These are phyloP conservation scores for Nakazawaea pomicola DNA, from an alignment of 805 yeast genomes.

Conservation along the genomic window DNA sequence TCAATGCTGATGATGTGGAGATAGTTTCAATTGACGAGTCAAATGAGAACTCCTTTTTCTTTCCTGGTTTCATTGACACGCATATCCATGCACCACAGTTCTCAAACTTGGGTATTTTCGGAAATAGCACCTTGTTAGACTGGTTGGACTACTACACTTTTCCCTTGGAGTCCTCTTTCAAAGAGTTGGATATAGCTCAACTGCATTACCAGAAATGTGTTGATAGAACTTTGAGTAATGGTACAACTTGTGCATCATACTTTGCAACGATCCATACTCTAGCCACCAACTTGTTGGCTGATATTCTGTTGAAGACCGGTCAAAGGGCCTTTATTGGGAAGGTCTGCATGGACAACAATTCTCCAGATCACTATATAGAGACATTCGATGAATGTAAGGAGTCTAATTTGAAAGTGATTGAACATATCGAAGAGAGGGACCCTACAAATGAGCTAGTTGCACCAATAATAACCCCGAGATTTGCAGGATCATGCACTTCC, in stretches of 20 bases:
- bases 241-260: conserved; percentile 91
- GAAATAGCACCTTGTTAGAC: conserved; percentile 77
- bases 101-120: conserved; percentile 80
- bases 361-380: conserved; percentile 69
- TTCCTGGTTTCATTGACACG: conserved; percentile 81
- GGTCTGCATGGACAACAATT: conserved; percentile 87
- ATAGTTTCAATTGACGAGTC: conserved; percentile 29
- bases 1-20: conserved; percentile 20
- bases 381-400: conserved; percentile 44
- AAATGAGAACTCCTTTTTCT: conserved; percentile 50
- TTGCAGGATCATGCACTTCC: conserved; percentile 82
- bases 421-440: conserved; percentile 49
- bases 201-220: conserved; percentile 65
- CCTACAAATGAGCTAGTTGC: conserved; percentile 47
- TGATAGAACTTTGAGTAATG: conserved; percentile 63
- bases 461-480: conserved; percentile 88
- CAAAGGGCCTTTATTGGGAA: conserved; percentile 91
- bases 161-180: conserved; percentile 74
- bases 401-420: conserved; percentile 51
- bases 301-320: conserved; percentile 57
- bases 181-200: conserved; percentile 47
- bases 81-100: conserved; percentile 85
- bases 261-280: conserved; percentile 82
- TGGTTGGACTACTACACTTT: conserved; percentile 89
- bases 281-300: conserved; percentile 74